phyloP scores from a whole-genome alignment of 371 early-diverging fungal genomes.

The Phascolomyces articulosus region DNA sequence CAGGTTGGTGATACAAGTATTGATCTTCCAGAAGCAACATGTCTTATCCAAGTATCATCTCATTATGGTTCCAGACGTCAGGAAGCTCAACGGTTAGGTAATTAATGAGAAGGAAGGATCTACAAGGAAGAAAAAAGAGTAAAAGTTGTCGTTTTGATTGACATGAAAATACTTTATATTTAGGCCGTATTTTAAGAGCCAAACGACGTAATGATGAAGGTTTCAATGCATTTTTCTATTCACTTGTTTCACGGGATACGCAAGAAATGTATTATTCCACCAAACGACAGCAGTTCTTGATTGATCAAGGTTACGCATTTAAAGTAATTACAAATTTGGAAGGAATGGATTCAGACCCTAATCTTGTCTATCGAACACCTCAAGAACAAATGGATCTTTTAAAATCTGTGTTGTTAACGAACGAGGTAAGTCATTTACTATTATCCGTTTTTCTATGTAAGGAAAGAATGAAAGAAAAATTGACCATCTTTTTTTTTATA shows the following conservation, averaged over 20 bases:
- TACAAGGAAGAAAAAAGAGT: too few relatives aligned
- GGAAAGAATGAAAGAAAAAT: constrained; percentile 21
- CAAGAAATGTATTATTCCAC: constrained; percentile 99
- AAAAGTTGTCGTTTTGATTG: too few relatives aligned
- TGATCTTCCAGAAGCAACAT: constrained; percentile 99
- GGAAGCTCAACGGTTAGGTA: constrained; percentile 98
- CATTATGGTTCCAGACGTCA: constrained; percentile 99
- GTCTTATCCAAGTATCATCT: constrained; percentile 98
- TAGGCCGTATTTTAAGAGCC: constrained; percentile 95
- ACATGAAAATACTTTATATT: neutral
- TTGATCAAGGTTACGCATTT: constrained; percentile 99
- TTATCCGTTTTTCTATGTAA: too few relatives aligned
- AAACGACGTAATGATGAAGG: constrained; percentile 98
- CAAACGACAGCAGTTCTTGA: constrained; percentile 98
- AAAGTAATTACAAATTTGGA: constrained; percentile 91
- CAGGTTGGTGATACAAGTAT: constrained; percentile 98
- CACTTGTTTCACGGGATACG: constrained; percentile 97
- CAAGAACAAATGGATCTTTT: constrained; percentile 90
- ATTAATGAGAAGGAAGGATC: too few relatives aligned
- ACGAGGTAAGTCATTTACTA: constrained; percentile 48
- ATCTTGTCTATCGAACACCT: constrained; percentile 76
- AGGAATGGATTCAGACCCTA: constrained; percentile 75
- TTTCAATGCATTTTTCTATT: constrained; percentile 98
- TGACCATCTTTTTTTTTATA: neutral
- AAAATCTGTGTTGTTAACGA: constrained; percentile 83